Evolutionary conservation across 495 filamentous ascomycete genomes (phyloP).

Genomic region (Penicillium fimorum): DNA sequence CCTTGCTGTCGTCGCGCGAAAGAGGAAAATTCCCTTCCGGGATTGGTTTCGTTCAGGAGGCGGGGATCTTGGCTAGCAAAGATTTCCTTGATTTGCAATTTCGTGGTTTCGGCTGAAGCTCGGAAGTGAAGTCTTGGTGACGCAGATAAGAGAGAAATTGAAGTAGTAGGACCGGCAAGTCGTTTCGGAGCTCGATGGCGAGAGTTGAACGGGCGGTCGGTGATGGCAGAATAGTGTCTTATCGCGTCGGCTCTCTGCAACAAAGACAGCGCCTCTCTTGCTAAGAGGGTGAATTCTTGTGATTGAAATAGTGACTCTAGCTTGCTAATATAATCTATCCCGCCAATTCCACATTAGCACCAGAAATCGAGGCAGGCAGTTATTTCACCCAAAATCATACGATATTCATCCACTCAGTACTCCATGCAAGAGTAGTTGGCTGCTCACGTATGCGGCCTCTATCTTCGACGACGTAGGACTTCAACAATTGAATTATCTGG

Average conservation of each 20-base stretch:
- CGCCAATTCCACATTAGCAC: background rate
- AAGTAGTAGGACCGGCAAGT: constrained; percentile 1
- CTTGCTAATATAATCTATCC: background rate
- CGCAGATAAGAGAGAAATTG: background rate
- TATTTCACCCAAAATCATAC: background rate
- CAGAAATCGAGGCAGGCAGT: background rate
- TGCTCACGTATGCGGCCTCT: too few species aligned
- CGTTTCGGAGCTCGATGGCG: constrained; percentile 19
- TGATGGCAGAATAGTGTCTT: constrained; percentile 16
- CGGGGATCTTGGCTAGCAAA: background rate
- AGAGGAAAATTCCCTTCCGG: constrained; percentile 27
- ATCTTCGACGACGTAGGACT: too few species aligned
- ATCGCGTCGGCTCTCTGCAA: background rate
- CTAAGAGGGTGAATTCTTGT: background rate
- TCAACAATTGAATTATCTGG: too few species aligned
- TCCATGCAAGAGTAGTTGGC: background rate
- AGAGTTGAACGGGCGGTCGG: constrained; percentile 20
- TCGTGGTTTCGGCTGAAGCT: background rate
- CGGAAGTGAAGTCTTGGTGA: background rate
- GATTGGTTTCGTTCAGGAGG: constrained; percentile 13
- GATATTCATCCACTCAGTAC: background rate
- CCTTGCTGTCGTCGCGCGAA: constrained; percentile 21
- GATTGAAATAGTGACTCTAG: background rate
- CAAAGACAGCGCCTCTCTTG: background rate
- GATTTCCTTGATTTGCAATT: background rate